Evolutionary conservation across 371 early-diverging fungal species (phyloP).

Genomic region (Apophysomyces ossiformis): DNA sequence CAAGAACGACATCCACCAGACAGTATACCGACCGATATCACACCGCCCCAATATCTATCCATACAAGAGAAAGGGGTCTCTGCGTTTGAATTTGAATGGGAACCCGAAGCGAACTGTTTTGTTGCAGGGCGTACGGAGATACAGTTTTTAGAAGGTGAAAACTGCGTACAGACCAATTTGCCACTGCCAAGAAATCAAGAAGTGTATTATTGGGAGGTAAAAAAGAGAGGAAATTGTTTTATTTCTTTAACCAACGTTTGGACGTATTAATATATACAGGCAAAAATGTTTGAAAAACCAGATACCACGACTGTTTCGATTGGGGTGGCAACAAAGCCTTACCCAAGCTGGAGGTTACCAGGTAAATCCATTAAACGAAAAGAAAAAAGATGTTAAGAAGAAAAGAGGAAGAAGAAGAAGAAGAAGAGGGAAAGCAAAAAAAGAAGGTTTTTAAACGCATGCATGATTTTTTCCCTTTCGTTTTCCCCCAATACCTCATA

Average conservation of each 20-base stretch:
- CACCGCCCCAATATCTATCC: constrained; percentile 62
- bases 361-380: constrained; percentile 38
- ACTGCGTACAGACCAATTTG: constrained; percentile 80
- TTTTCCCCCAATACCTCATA: neutral
- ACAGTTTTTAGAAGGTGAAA: constrained; percentile 75
- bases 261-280: constrained; percentile 16
- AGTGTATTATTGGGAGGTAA: constrained; percentile 71
- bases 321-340: constrained; percentile 73
- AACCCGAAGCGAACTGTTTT: constrained; percentile 67
- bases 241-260: neutral
- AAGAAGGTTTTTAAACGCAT: neutral
- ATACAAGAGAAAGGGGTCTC: constrained; percentile 86
- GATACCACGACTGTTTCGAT: constrained; percentile 62
- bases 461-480: neutral
- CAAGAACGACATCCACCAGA: constrained; percentile 67
- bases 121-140: constrained; percentile 81
- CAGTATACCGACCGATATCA: constrained; percentile 67
- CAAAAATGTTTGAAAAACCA: constrained; percentile 73
- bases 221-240: neutral
- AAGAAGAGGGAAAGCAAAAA: neutral
- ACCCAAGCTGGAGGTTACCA: constrained; percentile 68
- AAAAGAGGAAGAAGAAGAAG: neutral
- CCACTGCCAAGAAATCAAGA: constrained; percentile 81
- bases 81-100: constrained; percentile 84
- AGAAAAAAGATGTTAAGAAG: neutral